phyloP scores from a whole-genome alignment of 2,329 filamentous ascomycete species.

The Claviceps spartinae region DNA sequence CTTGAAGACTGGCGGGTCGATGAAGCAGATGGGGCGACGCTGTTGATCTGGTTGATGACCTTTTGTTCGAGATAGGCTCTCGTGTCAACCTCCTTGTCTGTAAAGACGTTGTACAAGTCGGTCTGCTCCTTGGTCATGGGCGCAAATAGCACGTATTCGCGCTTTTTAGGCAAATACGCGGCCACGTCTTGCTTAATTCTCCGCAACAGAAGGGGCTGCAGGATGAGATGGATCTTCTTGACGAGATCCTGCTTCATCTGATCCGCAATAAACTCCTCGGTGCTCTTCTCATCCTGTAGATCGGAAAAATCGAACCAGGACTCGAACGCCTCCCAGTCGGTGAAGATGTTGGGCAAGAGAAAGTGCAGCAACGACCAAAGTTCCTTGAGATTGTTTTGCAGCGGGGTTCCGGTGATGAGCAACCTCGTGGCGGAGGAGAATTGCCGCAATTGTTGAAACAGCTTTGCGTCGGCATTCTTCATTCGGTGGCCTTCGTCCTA shows the following conservation, averaged over 20 bases:
- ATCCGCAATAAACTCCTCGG: conserved; percentile 67
- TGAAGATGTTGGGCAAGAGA: conserved; percentile 81
- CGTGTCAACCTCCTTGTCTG: conserved; percentile 42
- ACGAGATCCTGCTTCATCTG: conserved; percentile 41
- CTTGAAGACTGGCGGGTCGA: conserved; percentile 21
- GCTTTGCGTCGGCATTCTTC: conserved; percentile 89
- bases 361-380: conserved; percentile 94
- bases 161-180: conserved; percentile 80
- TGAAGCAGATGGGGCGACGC: conserved; percentile 18
- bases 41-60: conserved; percentile 48
- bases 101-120: conserved; percentile 64
- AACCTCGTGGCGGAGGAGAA: conserved; percentile 85
- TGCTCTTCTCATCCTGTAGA: conserved; percentile 67
- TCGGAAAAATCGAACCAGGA: conserved; percentile 96
- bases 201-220: conserved; percentile 81
- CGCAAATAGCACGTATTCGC: conserved; percentile 90
- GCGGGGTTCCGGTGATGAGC: conserved; percentile 83
- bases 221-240: conserved; percentile 76
- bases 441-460: conserved; percentile 77
- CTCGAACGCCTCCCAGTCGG: conserved; percentile 84
- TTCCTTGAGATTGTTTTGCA: conserved; percentile 92
- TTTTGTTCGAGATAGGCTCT: conserved; percentile 75
- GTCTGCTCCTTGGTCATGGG: conserved; percentile 85
- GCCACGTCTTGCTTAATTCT: conserved; percentile 91
- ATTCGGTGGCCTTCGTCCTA: conserved; percentile 90